Conservation (phyloP, 768 basidiomycete genomes). For the Naematelia encephala region DNA sequence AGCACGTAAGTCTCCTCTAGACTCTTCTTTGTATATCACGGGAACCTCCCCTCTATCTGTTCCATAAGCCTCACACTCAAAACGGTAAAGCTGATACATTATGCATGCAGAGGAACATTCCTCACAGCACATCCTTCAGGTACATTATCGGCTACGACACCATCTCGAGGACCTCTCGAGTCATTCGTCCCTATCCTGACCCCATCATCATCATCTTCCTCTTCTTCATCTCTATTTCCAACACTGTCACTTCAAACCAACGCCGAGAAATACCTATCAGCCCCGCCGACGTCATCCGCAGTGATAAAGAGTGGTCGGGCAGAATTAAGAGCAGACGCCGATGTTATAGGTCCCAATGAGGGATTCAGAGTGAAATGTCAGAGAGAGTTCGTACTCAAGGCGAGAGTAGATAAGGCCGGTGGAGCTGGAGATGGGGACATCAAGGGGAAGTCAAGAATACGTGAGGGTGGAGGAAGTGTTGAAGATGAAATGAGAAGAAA, state of each 20-base stretch:
- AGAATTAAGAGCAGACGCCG: conserved; percentile 45
- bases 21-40: not conserved
- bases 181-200: conserved; percentile 37
- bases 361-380: conserved; percentile 47
- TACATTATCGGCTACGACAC: conserved; percentile 40
- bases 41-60: not conserved
- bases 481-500: conserved; percentile 48
- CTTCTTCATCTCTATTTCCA: conserved; percentile 31
- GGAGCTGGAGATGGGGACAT: conserved; percentile 19
- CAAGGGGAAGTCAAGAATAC: conserved; percentile 13
- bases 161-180: conserved; percentile 49
- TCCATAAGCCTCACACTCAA: not conserved
- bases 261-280: conserved; percentile 41
- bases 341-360: conserved; percentile 24
- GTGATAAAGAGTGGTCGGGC: conserved; percentile 16
- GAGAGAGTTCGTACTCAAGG: conserved; percentile 48
- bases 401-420: conserved; percentile 25
- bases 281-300: conserved; percentile 14
- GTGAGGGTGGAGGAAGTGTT: conserved; percentile 26
- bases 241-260: conserved; percentile 34
- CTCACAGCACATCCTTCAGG: conserved; percentile 48
- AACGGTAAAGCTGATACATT: not conserved
- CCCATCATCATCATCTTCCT: conserved; percentile 14
- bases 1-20: conserved; percentile 36
- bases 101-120: conserved; percentile 44